These are phyloP conservation scores for Erodium trifolium DNA, from an alignment of 441 rosid genomes.

Conservation along the genomic window DNA sequence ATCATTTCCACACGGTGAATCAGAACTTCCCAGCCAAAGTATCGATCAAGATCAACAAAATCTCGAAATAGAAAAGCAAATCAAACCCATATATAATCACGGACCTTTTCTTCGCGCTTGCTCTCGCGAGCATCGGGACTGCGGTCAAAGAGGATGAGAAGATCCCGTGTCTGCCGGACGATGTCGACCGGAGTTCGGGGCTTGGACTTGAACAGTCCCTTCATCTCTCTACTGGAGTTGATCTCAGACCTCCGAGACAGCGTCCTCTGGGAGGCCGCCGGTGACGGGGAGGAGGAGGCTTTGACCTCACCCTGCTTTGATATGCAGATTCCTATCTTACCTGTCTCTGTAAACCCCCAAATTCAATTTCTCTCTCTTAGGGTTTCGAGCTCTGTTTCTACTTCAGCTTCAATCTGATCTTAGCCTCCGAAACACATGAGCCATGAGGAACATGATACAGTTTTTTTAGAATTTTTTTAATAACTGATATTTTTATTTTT, in stretches of 20 bases:
- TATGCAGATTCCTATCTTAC: slow-evolving; percentile 54
- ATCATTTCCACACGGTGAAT: neutral
- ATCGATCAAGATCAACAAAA: neutral
- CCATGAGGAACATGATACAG: neutral
- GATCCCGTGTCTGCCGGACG: slow-evolving; percentile 87
- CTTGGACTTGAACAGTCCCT: slow-evolving; percentile 82
- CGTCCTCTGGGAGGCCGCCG: slow-evolving; percentile 28
- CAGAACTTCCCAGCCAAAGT: slow-evolving; percentile 1
- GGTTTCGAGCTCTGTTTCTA: neutral
- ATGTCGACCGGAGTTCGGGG: slow-evolving; percentile 82
- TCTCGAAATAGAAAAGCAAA: neutral
- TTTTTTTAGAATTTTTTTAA: neutral
- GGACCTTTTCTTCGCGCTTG: slow-evolving; percentile 88
- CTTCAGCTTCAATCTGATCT: neutral
- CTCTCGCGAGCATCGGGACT: slow-evolving; percentile 43
- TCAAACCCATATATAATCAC: neutral
- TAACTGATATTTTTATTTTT: neutral
- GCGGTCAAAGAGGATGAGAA: slow-evolving; percentile 48
- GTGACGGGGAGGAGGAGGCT: slow-evolving; percentile 24
- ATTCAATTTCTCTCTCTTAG: slow-evolving; percentile 6
- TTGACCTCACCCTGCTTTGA: slow-evolving; percentile 33
- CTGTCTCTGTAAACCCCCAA: neutral
- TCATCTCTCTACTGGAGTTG: slow-evolving; percentile 41
- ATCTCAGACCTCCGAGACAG: slow-evolving; percentile 23
- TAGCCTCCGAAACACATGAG: neutral